phyloP scores from a whole-genome alignment of 306 rosid species.

The Mucuna pruriens region DNA sequence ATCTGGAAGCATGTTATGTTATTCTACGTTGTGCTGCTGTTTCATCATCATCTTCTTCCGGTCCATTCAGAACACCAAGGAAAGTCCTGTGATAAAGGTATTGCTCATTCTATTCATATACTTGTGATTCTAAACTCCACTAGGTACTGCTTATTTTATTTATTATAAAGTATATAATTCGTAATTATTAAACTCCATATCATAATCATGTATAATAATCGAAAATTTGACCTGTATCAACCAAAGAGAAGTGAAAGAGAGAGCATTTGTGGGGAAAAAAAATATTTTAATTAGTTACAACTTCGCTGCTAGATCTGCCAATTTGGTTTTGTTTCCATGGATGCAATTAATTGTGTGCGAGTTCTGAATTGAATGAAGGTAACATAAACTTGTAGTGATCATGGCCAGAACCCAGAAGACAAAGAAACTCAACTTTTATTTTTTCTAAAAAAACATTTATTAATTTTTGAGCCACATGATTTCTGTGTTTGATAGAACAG shows the following conservation, averaged over 20 bases:
- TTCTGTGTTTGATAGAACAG: neutral
- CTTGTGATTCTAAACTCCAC: neutral
- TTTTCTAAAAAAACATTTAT: neutral
- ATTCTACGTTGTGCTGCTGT: neutral
- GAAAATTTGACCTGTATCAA: neutral
- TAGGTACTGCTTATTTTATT: neutral
- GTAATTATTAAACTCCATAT: neutral
- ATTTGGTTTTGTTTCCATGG: neutral
- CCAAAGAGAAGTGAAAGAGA: neutral
- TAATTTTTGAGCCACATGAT: neutral
- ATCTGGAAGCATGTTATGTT: neutral
- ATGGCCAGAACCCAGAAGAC: neutral
- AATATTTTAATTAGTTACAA: neutral
- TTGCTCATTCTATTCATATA: neutral
- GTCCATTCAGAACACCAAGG: constrained; percentile 20
- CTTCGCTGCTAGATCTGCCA: neutral
- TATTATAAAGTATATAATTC: neutral
- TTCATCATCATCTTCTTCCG: constrained; percentile 25
- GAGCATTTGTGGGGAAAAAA: neutral
- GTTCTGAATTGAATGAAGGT: neutral
- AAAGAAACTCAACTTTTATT: neutral
- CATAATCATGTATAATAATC: neutral
- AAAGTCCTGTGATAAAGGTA: constrained; percentile 9
- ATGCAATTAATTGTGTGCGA: neutral
- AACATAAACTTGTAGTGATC: neutral